Percentiles rank a stretch among this genome's conserved stretches.
phyloP scores from a whole-genome alignment of 2,329 filamentous ascomycete genomes.

The Hypoxylon sp. region DNA sequence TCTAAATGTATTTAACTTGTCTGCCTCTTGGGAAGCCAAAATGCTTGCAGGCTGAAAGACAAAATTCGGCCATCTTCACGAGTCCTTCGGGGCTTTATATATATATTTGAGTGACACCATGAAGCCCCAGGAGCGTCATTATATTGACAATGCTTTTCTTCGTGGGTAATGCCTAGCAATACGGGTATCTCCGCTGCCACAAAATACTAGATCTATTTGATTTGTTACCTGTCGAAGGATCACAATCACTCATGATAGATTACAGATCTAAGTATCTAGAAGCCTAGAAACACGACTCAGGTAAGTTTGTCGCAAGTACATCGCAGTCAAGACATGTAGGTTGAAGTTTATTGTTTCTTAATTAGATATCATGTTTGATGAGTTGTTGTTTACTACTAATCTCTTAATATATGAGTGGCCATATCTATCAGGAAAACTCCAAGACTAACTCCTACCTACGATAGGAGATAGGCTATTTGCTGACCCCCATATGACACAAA shows the following conservation, averaged over 20 bases:
- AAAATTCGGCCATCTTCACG: neutral
- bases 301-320: constrained; percentile 10
- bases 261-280: constrained; percentile 13
- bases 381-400: constrained; percentile 1
- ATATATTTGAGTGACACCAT: constrained; percentile 32
- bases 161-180: constrained; percentile 4
- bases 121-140: constrained; percentile 10
- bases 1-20: constrained; percentile 4
- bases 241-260: constrained; percentile 11
- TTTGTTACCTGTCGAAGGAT: constrained; percentile 27
- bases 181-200: constrained; percentile 29
- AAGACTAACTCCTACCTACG: neutral
- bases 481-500: neutral
- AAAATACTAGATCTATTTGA: constrained; percentile 2
- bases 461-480: neutral
- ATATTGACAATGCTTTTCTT: constrained; percentile 20
- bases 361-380: neutral
- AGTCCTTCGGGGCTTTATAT: constrained; percentile 30
- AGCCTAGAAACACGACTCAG: constrained; percentile 37
- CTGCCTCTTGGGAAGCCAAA: constrained; percentile 26
- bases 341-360: neutral
- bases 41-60: constrained; percentile 6
- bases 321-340: neutral
- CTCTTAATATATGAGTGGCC: neutral
- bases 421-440: neutral